Conservation (phyloP, 805 yeast species). For the Candida montana region DNA sequence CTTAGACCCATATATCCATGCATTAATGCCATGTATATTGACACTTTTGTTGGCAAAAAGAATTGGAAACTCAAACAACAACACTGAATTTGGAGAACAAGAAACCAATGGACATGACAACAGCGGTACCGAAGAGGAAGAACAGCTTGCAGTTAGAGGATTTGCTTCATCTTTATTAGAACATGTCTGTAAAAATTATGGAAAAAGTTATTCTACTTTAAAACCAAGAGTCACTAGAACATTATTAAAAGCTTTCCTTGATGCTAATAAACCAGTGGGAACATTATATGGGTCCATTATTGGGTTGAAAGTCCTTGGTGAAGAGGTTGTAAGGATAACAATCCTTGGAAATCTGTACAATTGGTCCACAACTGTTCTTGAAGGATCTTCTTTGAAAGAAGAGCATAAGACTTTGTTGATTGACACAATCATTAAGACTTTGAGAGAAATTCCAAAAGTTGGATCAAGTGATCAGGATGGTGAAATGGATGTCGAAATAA, state of each 20-base stretch:
- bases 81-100: background rate
- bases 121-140: constrained; percentile 24
- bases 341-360: constrained; percentile 77
- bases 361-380: constrained; percentile 66
- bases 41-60: constrained; percentile 85
- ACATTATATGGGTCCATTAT: constrained; percentile 89
- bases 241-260: constrained; percentile 82
- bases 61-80: constrained; percentile 48
- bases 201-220: constrained; percentile 80
- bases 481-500: constrained; percentile 34
- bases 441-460: constrained; percentile 38
- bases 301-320: constrained; percentile 79
- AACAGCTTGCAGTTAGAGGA: constrained; percentile 61
- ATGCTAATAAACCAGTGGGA: constrained; percentile 75
- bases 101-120: constrained; percentile 1
- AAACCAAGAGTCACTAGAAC: constrained; percentile 95
- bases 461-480: constrained; percentile 24
- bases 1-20: constrained; percentile 93
- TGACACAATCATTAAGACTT: constrained; percentile 48
- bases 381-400: constrained; percentile 24
- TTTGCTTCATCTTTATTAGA: constrained; percentile 80
- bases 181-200: constrained; percentile 73
- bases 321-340: constrained; percentile 80
- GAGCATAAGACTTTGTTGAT: constrained; percentile 46
- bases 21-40: constrained; percentile 92